Percentiles rank a stretch among this genome's conserved stretches.
phyloP scores from a whole-genome alignment of 2,329 filamentous ascomycete genomes.

The Podosphaera fusca region DNA sequence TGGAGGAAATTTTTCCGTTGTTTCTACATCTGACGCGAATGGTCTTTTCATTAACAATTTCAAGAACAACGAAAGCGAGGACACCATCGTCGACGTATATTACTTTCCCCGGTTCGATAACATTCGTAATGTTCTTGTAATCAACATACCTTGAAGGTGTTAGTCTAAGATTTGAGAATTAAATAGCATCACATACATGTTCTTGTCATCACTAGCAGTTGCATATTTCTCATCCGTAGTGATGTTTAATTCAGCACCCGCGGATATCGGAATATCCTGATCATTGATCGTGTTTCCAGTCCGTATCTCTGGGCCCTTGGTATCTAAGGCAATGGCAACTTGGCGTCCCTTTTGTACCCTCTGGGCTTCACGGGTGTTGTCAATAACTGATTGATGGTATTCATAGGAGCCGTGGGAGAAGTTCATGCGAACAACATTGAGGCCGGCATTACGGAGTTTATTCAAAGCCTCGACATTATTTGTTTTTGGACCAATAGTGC shows the following conservation, averaged over 20 bases:
- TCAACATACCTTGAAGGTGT: slow-evolving; percentile 56
- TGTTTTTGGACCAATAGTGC: slow-evolving; percentile 97
- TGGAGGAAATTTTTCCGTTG: slow-evolving; percentile 96
- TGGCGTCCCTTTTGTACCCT: slow-evolving; percentile 56
- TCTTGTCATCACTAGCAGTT: slow-evolving; percentile 61
- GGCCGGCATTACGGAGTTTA: slow-evolving; percentile 65
- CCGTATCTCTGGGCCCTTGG: slow-evolving; percentile 70
- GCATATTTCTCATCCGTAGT: slow-evolving; percentile 91
- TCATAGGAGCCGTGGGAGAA: slow-evolving; percentile 88
- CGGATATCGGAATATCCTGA: slow-evolving; percentile 57
- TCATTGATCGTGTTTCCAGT: slow-evolving; percentile 52
- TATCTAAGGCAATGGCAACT: slow-evolving; percentile 78
- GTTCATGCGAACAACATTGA: slow-evolving; percentile 99
- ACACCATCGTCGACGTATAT: slow-evolving; percentile 99
- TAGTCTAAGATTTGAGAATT: neutral
- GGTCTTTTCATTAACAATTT: slow-evolving; percentile 72
- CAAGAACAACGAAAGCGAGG: slow-evolving; percentile 80
- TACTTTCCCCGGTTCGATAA: slow-evolving; percentile 71
- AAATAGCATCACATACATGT: slow-evolving; percentile 46
- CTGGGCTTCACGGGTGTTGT: slow-evolving; percentile 80
- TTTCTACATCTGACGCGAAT: slow-evolving; percentile 73
- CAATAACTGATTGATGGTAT: slow-evolving; percentile 96
- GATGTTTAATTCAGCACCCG: slow-evolving; percentile 73
- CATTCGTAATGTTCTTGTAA: slow-evolving; percentile 99
- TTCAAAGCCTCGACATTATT: slow-evolving; percentile 97